Evolutionary conservation across 2,329 filamentous ascomycete genomes (phyloP).

Genomic region (Aspergillus sp.): DNA sequence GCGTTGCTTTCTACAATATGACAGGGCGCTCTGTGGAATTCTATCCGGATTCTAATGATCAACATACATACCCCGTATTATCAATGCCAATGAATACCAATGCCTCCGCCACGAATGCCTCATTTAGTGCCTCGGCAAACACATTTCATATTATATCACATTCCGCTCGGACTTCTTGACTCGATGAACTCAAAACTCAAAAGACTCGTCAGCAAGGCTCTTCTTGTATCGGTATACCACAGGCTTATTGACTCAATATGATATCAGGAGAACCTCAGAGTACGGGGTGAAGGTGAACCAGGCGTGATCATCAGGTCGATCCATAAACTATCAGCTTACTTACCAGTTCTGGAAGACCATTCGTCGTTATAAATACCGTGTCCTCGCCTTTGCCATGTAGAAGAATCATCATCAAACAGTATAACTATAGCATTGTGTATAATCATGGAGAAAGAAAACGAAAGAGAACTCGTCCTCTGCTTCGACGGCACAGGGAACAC

Average conservation of each 20-base stretch:
- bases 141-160: too few relatives aligned
- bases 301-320: not conserved
- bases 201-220: too few relatives aligned
- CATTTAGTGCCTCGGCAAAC: too few relatives aligned
- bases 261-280: too few relatives aligned
- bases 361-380: not conserved
- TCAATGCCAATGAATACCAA: too few relatives aligned
- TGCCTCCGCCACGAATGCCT: too few relatives aligned
- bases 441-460: not conserved
- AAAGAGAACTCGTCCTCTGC: conserved; percentile 25
- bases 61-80: too few relatives aligned
- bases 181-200: too few relatives aligned
- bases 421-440: not conserved
- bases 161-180: too few relatives aligned
- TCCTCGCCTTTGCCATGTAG: not conserved
- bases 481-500: conserved; percentile 38
- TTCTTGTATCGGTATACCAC: too few relatives aligned
- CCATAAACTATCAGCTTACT: not conserved
- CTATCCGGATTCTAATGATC: too few relatives aligned
- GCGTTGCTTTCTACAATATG: not conserved
- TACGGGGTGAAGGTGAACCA: not conserved
- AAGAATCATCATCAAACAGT: not conserved
- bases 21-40: not conserved
- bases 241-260: too few relatives aligned
- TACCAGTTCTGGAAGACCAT: not conserved